A percentile compares a stretch with the other conserved stretches of the same genome.
These are phyloP conservation scores for Hemerocallis citrina DNA, from an alignment of 106 monocot species.

Conservation along the genomic window DNA sequence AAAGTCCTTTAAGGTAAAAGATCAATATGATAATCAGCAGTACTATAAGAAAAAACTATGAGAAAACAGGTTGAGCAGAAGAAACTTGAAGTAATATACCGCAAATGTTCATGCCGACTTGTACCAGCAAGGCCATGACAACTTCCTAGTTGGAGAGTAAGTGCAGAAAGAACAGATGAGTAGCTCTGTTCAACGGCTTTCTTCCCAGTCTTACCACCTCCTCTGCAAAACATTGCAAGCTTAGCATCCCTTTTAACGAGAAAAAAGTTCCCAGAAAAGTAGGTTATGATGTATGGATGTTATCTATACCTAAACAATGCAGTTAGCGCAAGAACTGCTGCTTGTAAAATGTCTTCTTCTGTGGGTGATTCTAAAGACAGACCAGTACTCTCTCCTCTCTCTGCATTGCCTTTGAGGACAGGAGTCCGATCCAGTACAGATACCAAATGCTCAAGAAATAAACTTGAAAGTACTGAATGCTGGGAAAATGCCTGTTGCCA, in stretches of 20 bases:
- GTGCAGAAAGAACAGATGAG: slow-evolving; percentile 77
- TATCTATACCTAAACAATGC: slow-evolving; percentile 66
- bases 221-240: slow-evolving; percentile 25
- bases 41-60: not conserved
- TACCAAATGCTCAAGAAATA: slow-evolving; percentile 83
- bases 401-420: slow-evolving; percentile 33
- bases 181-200: slow-evolving; percentile 90
- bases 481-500: slow-evolving; percentile 75
- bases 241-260: not conserved
- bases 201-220: slow-evolving; percentile 90
- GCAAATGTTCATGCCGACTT: slow-evolving; percentile 50
- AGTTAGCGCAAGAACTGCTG: slow-evolving; percentile 65
- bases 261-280: not conserved
- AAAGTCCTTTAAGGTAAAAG: slow-evolving; percentile 41
- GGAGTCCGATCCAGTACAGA: slow-evolving; percentile 53
- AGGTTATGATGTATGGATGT: not conserved
- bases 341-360: slow-evolving; percentile 55
- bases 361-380: slow-evolving; percentile 26
- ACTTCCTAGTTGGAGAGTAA: slow-evolving; percentile 86
- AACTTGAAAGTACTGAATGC: slow-evolving; percentile 62
- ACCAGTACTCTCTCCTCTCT: slow-evolving; percentile 44
- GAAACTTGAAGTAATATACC: slow-evolving; percentile 28
- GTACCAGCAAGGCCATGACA: slow-evolving; percentile 51
- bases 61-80: not conserved
- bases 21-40: not conserved